Evolutionary conservation across 1,139 yeast species (phyloP), one percentile per base, ranked within the genome.

Genomic region (Saccharomycopsis hybrid): DNA sequence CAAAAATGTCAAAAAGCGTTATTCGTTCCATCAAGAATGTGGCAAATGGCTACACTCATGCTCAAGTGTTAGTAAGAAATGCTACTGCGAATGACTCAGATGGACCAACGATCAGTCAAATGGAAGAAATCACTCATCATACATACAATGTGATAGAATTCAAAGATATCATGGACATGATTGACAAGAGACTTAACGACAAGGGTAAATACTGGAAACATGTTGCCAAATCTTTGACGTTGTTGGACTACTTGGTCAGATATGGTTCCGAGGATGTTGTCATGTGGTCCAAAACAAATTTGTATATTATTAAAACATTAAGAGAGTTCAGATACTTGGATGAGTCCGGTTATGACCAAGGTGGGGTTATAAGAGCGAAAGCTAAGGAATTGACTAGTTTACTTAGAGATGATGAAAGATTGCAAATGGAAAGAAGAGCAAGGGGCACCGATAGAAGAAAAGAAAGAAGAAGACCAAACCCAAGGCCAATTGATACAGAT

Each of bases 171-270:
- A 86, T 92, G 96, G 97, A 92, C 63, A 89, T 94, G 88, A 68
- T 92, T 49, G 98, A 90, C 68, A 82, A 90, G 59, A 77, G 99
- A 57, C 73, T 94, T 59, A 92, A 92, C 63, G 98, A 92, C 63
- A 90, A 90, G 71, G 98, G 98, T 54, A 92, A 90, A 66, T 87
- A 92, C 68, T 92, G 98, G 98, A 79, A 97, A 58, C 99, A 92
- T 66, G 92, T 92, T 43, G 92, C 95, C 57, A 94, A 92, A 66
- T 80, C 95, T 1, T 73, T 92, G 59, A 86, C 96, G 1, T 85
- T 92, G 11, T 74, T 92, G 60, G 97, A 92, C 62, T 92, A 84
- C 66, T 73, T 92, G 57, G 89, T 92, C 29, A 79, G 95, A 58
- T 78, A 76, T 57, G 99, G 97, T 29, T 78, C 92, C 31, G 97